These are phyloP conservation scores for Seiridium cupressi DNA, from an alignment of 2,329 filamentous ascomycete species.

Conservation along the genomic window DNA sequence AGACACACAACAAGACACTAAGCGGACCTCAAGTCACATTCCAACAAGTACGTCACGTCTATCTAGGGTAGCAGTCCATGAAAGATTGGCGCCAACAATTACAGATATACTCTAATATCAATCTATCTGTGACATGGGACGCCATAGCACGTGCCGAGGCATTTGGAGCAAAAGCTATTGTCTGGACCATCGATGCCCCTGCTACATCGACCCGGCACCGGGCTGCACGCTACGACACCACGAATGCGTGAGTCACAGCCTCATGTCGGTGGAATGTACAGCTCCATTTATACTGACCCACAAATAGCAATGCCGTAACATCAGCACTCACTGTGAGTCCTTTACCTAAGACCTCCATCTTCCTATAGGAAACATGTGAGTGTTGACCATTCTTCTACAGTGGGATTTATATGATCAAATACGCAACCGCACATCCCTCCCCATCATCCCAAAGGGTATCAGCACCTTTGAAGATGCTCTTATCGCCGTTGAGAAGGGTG, in stretches of 20 bases:
- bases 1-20: slow-evolving; percentile 10
- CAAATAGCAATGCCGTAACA: slow-evolving; percentile 7
- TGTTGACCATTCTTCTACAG: neutral
- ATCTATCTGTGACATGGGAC: slow-evolving; percentile 19
- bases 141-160: slow-evolving; percentile 17
- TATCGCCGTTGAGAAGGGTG: slow-evolving; percentile 13
- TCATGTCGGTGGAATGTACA: neutral
- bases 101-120: slow-evolving; percentile 19
- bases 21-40: slow-evolving; percentile 19
- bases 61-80: neutral
- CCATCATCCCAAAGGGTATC: slow-evolving; percentile 12
- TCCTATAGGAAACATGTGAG: neutral
- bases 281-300: neutral
- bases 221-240: slow-evolving; percentile 9
- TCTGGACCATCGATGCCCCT: slow-evolving; percentile 24
- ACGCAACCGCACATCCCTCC: slow-evolving; percentile 20
- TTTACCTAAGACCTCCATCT: neutral
- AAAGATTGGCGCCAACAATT: neutral
- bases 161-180: slow-evolving; percentile 19
- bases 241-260: slow-evolving; percentile 6
- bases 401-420: slow-evolving; percentile 16
- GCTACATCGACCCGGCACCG: slow-evolving; percentile 11
- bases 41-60: slow-evolving; percentile 17
- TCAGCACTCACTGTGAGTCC: slow-evolving; percentile 8
- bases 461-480: slow-evolving; percentile 10